Evolutionary conservation across 306 rosid species (phyloP).

Genomic region (Comarum palustre): DNA sequence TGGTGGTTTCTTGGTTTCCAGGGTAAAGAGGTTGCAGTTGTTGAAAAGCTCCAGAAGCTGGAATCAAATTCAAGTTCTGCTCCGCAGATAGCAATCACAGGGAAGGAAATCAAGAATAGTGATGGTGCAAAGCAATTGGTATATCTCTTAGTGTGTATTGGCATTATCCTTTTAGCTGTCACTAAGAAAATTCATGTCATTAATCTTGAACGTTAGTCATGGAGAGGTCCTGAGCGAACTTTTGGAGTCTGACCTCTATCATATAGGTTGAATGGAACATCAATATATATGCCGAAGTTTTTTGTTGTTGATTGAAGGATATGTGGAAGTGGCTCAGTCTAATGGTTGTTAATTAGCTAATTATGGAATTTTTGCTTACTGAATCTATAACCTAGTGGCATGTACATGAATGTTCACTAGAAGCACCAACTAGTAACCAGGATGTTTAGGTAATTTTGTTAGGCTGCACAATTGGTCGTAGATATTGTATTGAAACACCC

Average conservation of each 20-base stretch:
- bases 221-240: not conserved
- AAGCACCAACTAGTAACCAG: constrained; percentile 11
- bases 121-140: constrained; percentile 68
- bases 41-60: constrained; percentile 78
- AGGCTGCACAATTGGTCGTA: constrained; percentile 5
- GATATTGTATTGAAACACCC: not conserved
- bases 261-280: not conserved
- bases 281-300: not conserved
- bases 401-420: not conserved
- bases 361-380: constrained; percentile 4
- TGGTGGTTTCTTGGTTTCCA: constrained; percentile 38
- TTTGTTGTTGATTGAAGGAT: not conserved
- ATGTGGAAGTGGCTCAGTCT: not conserved
- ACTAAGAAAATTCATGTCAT: constrained; percentile 14
- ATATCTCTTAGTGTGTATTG: constrained; percentile 27
- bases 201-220: not conserved
- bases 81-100: constrained; percentile 46
- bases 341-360: not conserved
- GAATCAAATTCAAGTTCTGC: constrained; percentile 53
- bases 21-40: constrained; percentile 68
- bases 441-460: not conserved
- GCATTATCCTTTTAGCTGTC: constrained; percentile 28
- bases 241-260: not conserved
- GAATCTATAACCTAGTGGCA: not conserved
- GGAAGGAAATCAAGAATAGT: constrained; percentile 62